Evolutionary conservation across 2,329 filamentous ascomycete genomes (phyloP), one percentile per base, ranked within the genome.

Genomic region (Scedosporium minutisporum): DNA sequence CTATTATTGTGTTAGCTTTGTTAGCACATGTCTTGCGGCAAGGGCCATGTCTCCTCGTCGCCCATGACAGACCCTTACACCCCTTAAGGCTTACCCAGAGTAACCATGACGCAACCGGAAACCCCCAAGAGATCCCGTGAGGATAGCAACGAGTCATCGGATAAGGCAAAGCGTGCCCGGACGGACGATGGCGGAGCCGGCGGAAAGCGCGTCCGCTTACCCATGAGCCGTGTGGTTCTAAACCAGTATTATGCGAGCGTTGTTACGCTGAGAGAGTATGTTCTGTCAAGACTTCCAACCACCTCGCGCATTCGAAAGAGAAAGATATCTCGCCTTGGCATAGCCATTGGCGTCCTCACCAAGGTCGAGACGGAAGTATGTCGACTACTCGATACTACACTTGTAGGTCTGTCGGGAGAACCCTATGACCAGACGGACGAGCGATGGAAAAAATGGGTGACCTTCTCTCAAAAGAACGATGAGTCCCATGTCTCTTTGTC

Each of bases 191-290:
- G 33, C 10, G 33, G 33, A 38, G 33, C 10, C 33, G 33, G 10
- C 6, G 33, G 33, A 38, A 38, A 38, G 10, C 33, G 12, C 10
- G 33, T 38, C 33, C 33, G 33, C 33, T 38, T 38, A 6, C 33
- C 48, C 21, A n/a, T 74, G 58, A 75, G 68, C 68, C 87, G 91
- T 70, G 83, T 85, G 62, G 81, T 95, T 41, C 78, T 96, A 63
- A 80, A 79, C 57, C 81, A 82, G 65, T 89, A 87, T 74, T 96
- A 92, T 74, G 75, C 80, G 6, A 74, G 80, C 57, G 81, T 92
- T 12, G 73, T 84, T 62, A 86, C 86, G 0, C 77, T 96, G 63
- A 86, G 91, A 68, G 80, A 88, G 63, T 90, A 91, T 75, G 76
- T 93, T 46, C 76, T 93, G 58, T 77, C 78, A 21, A 83, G 79